These are phyloP conservation scores for Ganoderma multipileum DNA, from an alignment of 1,284 basidiomycete species.

Conservation along the genomic window DNA sequence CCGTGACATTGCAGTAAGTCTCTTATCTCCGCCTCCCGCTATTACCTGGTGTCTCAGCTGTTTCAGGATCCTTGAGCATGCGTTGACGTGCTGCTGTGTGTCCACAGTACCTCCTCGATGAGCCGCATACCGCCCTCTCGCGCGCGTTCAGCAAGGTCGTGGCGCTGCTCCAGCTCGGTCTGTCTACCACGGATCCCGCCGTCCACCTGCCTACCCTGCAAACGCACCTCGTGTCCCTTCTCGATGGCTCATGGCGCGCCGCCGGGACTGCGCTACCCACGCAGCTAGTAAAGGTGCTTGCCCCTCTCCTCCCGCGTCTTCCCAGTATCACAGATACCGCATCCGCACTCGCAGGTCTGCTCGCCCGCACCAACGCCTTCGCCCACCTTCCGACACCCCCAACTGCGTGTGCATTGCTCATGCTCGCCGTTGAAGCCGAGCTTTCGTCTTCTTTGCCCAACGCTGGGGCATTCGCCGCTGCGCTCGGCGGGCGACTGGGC, in stretches of 20 bases:
- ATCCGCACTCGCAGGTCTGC: slow-evolving; percentile 57
- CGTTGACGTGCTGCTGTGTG: slow-evolving; percentile 33
- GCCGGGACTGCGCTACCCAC: slow-evolving; percentile 41
- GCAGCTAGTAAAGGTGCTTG: slow-evolving; percentile 48
- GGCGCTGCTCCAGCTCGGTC: slow-evolving; percentile 52
- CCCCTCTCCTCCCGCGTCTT: slow-evolving; percentile 46
- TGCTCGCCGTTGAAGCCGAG: slow-evolving; percentile 77
- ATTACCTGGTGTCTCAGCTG: slow-evolving; percentile 21
- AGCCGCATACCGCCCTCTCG: slow-evolving; percentile 56
- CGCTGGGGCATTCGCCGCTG: slow-evolving; percentile 59
- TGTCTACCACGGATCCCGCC: slow-evolving; percentile 52
- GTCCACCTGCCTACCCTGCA: slow-evolving; percentile 55
- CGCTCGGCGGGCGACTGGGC: slow-evolving; percentile 57
- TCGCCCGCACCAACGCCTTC: slow-evolving; percentile 51
- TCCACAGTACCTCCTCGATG: slow-evolving; percentile 57
- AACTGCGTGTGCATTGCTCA: slow-evolving; percentile 70
- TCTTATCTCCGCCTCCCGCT: slow-evolving; percentile 11
- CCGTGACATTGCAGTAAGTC: slow-evolving; percentile 65
- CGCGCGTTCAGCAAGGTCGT: slow-evolving; percentile 62
- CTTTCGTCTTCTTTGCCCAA: slow-evolving; percentile 59
- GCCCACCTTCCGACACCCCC: slow-evolving; percentile 50
- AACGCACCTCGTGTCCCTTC: slow-evolving; percentile 49
- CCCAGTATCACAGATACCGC: slow-evolving; percentile 60
- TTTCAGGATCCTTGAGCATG: slow-evolving; percentile 27
- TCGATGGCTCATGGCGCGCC: slow-evolving; percentile 34